A percentile compares a stretch with the other conserved stretches of the same genome.
Conservation (phyloP, 2,329 filamentous ascomycete genomes). For the Fusarium sp. region DNA sequence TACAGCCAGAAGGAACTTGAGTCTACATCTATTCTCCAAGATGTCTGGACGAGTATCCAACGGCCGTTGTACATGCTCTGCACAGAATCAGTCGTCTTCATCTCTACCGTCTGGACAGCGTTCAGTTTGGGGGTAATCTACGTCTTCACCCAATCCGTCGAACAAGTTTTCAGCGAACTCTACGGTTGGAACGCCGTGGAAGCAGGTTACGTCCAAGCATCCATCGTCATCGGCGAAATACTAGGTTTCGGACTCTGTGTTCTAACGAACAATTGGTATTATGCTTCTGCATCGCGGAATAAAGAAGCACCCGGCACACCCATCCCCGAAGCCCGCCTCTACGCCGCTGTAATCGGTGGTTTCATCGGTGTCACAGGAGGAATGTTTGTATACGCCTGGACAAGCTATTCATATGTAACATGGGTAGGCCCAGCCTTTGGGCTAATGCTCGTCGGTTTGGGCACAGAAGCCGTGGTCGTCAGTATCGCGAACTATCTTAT, state of each 20-base stretch:
- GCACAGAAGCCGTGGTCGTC: slow-evolving; percentile 24
- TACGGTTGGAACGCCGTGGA: slow-evolving; percentile 29
- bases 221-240: slow-evolving; percentile 28
- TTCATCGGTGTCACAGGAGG: slow-evolving; percentile 24
- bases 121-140: slow-evolving; percentile 26
- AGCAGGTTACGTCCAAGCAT: slow-evolving; percentile 21
- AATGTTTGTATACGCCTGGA: slow-evolving; percentile 36
- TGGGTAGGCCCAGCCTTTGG: slow-evolving; percentile 28
- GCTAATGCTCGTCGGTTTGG: slow-evolving; percentile 23
- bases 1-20: slow-evolving; percentile 27
- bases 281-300: slow-evolving; percentile 27
- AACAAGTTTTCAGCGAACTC: slow-evolving; percentile 13
- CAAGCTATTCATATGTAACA: slow-evolving; percentile 13
- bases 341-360: slow-evolving; percentile 23
- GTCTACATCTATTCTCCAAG: slow-evolving; percentile 12
- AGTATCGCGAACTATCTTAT: slow-evolving; percentile 33
- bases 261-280: slow-evolving; percentile 29
- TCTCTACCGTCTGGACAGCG: slow-evolving; percentile 19
- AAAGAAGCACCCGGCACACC: slow-evolving; percentile 22
- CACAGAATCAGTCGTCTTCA: slow-evolving; percentile 18
- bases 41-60: slow-evolving; percentile 11
- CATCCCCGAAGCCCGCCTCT: slow-evolving; percentile 31
- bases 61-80: slow-evolving; percentile 29
- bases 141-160: slow-evolving; percentile 26
- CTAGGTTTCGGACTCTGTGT: slow-evolving; percentile 21